Base-by-base conservation (phyloP, 257 asterid genomes). In the Fraxinus americana region DNA sequence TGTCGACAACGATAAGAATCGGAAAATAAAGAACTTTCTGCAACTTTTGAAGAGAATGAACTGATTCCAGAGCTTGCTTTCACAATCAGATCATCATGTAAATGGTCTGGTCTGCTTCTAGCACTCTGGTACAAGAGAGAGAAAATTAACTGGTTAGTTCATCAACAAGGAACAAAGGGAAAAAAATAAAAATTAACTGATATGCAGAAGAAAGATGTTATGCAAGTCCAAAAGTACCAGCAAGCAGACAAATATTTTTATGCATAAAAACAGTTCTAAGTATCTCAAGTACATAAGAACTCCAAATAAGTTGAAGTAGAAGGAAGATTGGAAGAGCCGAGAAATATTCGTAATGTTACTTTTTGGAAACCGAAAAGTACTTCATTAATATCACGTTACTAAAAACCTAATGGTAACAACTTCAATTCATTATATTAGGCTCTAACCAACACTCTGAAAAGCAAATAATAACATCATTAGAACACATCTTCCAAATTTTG, bases 1-100 rank as follows among this genome's bases (percentile, higher is more conserved):
- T 96, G 98, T 76, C 69, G 87, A 19, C 82, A 87, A 21, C 97
- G 86, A 83, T 92, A 96, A 25, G 94, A 80, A 68, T 93, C 98
- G 0, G 91, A 88, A 3, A 97, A 89, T 79, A 87, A 13, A 67
- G 80, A 81, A 79, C 77, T 87, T 25, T 87, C 96, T 25, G 78
- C 87, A 57, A 86, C 89, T 72, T 86, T 90, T 35, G 87, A 36
- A 67, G 71, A 80, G 77, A 39, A 71, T 52, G 88, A 35, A 35
- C 80, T 89, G 68, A 66, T 38, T 68, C 82, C 93, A 70, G 76
- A 48, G 71, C 77, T 75, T 66, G 80, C 30, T 57, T 83, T 84
- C 81, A 77, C 81, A 76, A 82, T 83, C 38, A 78, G 83, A 25
- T 79, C 90, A 73, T 70, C 80, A 38, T 76, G 89, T 13, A 88